Base-by-base conservation (phyloP, 257 asterid genomes). In the Lycium ferocissimum region DNA sequence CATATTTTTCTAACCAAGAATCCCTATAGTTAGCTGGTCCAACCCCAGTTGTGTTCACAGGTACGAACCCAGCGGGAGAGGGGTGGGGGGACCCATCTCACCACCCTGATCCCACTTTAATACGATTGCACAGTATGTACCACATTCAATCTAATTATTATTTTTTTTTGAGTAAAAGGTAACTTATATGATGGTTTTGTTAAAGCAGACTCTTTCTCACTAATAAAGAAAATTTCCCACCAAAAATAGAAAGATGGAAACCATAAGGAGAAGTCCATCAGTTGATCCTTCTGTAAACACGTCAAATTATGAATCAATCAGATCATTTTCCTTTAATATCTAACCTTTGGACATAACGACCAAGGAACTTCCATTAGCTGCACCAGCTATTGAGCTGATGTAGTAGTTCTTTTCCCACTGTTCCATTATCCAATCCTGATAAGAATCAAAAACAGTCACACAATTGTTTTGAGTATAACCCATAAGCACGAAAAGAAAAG, bases 391-490 rank as follows among this genome's bases (percentile, higher is more conserved):
- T 54, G 99, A 92, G 87, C 99, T 96, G 84, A 96, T 96, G 92
- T 96, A 96, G 90, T 87, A 96, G 86, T 95, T 96, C 88, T 94
- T 95, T 87, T 96, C 99, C 99, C 99, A 96, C 75, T 94, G 98
- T 90, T 96, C 99, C 99, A 96, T 94, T 87, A 96, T 96, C 99
- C 99, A 94, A 85, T 96, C 99, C 99, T 96, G 91, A 81, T 12
- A 72, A 84, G 45, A 85, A 79, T 13, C 15, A 11, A 80, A 12
- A 69, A 69, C 20, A 51, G n/a, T 69, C 26, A 13, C 43, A 57
- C 56, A 57, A 17, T 53, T 57, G 47, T 37, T 67, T 40, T 75
- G 35, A 45, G 43, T 14, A 53, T 58, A 17, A 20, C 37, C 49
- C 40, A 61, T 6, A 3, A 26, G 33, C 33, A 26, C 10, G 11